Conservation (phyloP, 805 yeast species). For the Brettanomyces nanus region DNA sequence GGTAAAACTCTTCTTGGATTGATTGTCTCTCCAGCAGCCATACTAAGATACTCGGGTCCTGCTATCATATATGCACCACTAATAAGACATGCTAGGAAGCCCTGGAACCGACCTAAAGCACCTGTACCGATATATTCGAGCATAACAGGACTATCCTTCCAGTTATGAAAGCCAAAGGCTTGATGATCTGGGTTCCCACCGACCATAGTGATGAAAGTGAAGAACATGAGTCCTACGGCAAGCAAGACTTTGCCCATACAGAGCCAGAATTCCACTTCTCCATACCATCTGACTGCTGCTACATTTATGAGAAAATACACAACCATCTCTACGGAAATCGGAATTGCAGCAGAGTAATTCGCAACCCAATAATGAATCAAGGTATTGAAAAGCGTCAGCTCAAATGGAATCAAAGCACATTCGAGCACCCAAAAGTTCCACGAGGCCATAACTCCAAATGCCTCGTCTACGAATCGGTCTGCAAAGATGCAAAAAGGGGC, state of each 20-base stretch:
- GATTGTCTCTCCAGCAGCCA: conserved; percentile 37
- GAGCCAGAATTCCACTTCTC: conserved; percentile 43
- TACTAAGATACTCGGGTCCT: conserved; percentile 40
- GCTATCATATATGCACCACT: conserved; percentile 70
- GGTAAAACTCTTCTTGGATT: conserved; percentile 40
- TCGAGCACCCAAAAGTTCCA: conserved; percentile 43
- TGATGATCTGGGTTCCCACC: conserved; percentile 48
- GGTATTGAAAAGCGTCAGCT: conserved; percentile 41
- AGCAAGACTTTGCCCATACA: conserved; percentile 39
- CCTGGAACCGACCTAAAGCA: conserved; percentile 35
- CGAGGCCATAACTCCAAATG: conserved; percentile 35
- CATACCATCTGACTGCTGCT: conserved; percentile 41
- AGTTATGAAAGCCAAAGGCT: conserved; percentile 46
- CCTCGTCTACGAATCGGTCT: conserved; percentile 37
- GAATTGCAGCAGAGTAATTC: conserved; percentile 40
- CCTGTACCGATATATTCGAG: conserved; percentile 30
- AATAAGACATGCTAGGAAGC: conserved; percentile 43
- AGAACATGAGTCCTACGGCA: conserved; percentile 39
- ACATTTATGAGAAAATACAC: conserved; percentile 35
- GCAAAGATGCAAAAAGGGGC: conserved; percentile 40
- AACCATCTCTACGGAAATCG: conserved; percentile 34
- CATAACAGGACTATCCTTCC: conserved; percentile 25
- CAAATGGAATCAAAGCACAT: conserved; percentile 41
- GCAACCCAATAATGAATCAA: conserved; percentile 47
- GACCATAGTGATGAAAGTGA: conserved; percentile 46